Conservation (phyloP, 441 rosid species). For the Bocquillonia castaneifolia region DNA sequence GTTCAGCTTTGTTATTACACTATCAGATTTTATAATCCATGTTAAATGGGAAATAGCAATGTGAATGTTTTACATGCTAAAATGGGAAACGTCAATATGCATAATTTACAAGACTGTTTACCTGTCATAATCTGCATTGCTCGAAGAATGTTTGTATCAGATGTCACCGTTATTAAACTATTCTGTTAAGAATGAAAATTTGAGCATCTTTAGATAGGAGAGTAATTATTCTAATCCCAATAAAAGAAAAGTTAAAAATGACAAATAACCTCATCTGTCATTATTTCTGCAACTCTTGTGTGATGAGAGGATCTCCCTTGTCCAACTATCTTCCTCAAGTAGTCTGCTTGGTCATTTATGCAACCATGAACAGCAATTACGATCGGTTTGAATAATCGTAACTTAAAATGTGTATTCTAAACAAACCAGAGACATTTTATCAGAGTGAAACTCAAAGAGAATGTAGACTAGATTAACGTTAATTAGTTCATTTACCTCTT, state of each 20-base stretch:
- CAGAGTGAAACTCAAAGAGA: background rate
- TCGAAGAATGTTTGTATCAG: constrained; percentile 58
- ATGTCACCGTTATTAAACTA: constrained; percentile 60
- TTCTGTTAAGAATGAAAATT: constrained; percentile 36
- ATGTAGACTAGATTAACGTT: background rate
- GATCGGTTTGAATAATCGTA: background rate
- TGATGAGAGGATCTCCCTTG: constrained; percentile 57
- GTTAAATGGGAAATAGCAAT: too few relatives aligned
- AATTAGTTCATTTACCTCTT: constrained; percentile 46
- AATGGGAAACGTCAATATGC: too few relatives aligned
- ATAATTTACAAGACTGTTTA: too few relatives aligned
- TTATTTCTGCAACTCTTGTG: constrained; percentile 77
- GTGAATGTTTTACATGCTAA: background rate
- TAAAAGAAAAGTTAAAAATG: background rate
- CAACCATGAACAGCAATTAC: constrained; percentile 3
- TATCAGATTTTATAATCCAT: constrained; percentile 3
- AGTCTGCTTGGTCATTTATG: constrained; percentile 45
- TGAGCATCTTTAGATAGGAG: background rate
- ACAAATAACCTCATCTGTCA: constrained; percentile 66
- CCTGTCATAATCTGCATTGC: constrained; percentile 98
- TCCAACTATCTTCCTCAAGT: constrained; percentile 62
- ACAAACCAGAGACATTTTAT: background rate
- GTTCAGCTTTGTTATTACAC: background rate
- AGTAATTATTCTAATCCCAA: background rate
- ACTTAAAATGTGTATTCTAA: too few relatives aligned